phyloP scores from a whole-genome alignment of 2,329 filamentous ascomycete species.

The Talaromyces albobiverticillius region DNA sequence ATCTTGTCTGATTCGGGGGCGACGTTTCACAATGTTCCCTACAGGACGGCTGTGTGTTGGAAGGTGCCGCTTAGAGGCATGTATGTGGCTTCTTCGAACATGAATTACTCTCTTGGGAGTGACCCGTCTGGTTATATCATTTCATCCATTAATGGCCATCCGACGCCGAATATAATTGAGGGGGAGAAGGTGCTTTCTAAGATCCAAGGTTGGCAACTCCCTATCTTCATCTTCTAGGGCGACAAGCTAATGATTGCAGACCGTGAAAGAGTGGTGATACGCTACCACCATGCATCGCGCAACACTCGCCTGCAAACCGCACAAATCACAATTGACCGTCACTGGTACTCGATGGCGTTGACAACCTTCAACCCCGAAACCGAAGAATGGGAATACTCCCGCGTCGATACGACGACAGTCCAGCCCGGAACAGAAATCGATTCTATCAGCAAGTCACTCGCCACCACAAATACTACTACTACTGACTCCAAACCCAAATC shows the following conservation, averaged over 20 bases:
- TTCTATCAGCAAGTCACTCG: too few species aligned
- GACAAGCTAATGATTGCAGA: background rate
- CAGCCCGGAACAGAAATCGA: too few species aligned
- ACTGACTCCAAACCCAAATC: background rate
- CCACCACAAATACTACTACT: background rate
- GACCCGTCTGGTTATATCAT: conserved; percentile 1
- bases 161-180: conserved; percentile 5
- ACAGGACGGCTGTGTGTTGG: conserved; percentile 11
- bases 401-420: background rate
- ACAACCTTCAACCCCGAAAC: conserved; percentile 2
- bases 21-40: conserved; percentile 11
- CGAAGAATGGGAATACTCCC: conserved; percentile 9
- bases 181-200: conserved; percentile 8
- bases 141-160: conserved; percentile 3
- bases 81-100: background rate
- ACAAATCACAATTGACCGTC: conserved; percentile 10
- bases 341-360: conserved; percentile 1
- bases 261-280: conserved; percentile 10
- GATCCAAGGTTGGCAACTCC: conserved; percentile 5
- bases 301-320: conserved; percentile 1
- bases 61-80: conserved; percentile 10
- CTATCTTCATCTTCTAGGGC: background rate
- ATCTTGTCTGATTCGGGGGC: conserved; percentile 8
- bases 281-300: background rate
- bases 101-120: conserved; percentile 3